These are phyloP conservation scores for Aphanomyces stellatus DNA, from an alignment of 352 stramenopile species.

Conservation along the genomic window DNA sequence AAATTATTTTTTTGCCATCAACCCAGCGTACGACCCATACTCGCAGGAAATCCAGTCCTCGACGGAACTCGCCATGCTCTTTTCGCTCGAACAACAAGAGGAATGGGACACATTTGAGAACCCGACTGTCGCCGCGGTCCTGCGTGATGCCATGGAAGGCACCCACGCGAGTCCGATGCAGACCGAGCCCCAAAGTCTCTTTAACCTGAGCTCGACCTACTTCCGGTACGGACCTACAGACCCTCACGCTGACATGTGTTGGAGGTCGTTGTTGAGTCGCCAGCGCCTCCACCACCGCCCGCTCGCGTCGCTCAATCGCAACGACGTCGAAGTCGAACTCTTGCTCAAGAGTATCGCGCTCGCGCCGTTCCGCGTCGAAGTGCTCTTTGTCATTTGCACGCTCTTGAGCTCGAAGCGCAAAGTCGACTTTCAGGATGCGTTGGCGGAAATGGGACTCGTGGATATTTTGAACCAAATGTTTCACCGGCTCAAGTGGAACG, in stretches of 20 bases:
- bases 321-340: conserved; percentile 35
- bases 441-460: conserved; percentile 85
- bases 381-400: conserved; percentile 95
- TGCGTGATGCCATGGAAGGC: conserved; percentile 15
- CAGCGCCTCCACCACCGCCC: background rate
- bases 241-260: too few species aligned
- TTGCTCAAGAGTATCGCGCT: conserved; percentile 92
- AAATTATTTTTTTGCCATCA: conserved; percentile 80
- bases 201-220: conserved; percentile 16
- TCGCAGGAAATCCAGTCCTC: conserved; percentile 73
- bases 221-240: conserved; percentile 6
- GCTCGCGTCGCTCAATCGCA: background rate
- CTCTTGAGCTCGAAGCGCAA: conserved; percentile 93
- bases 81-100: conserved; percentile 25
- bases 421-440: conserved; percentile 82
- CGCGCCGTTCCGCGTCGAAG: conserved; percentile 90
- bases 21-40: conserved; percentile 73
- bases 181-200: background rate
- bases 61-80: conserved; percentile 69
- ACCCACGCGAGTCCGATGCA: background rate
- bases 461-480: conserved; percentile 91
- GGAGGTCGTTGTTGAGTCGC: background rate
- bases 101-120: conserved; percentile 8
- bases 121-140: background rate
- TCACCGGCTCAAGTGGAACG: conserved; percentile 87